These are phyloP conservation scores for Phoenix dactylifera DNA, from an alignment of 176 grass and related monocot genomes.

Conservation along the genomic window DNA sequence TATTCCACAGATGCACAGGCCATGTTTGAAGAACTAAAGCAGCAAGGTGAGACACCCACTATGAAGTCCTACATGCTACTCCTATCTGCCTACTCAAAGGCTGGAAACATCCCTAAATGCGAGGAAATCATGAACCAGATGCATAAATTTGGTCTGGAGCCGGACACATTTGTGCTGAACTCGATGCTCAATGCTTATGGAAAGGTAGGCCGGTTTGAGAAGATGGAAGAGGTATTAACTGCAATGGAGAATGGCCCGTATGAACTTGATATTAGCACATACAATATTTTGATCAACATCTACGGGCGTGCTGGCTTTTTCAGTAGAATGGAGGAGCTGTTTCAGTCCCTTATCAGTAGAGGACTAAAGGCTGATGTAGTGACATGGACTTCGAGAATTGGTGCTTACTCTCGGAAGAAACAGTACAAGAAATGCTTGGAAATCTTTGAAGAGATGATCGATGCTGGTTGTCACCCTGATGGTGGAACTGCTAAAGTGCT, in stretches of 20 bases:
- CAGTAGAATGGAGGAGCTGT: conserved; percentile 71
- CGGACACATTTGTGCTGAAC: conserved; percentile 74
- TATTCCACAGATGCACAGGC: conserved; percentile 51
- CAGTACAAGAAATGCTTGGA: conserved; percentile 57
- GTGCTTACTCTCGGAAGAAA: conserved; percentile 70
- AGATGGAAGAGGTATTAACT: conserved; percentile 73
- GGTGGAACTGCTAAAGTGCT: conserved; percentile 80
- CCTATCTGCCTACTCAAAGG: conserved; percentile 65
- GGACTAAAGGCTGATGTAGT: conserved; percentile 70
- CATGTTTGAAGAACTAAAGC: conserved; percentile 63
- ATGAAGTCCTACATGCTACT: conserved; percentile 98
- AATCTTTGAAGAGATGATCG: conserved; percentile 90
- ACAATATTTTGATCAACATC: conserved; percentile 75
- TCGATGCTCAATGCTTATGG: conserved; percentile 93
- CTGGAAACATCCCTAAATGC: conserved; percentile 59
- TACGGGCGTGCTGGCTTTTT: conserved; percentile 65
- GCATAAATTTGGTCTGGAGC: conserved; percentile 61
- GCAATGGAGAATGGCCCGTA: conserved; percentile 42
- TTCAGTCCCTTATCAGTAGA: conserved; percentile 19
- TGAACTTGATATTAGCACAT: conserved; percentile 44
- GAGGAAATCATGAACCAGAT: conserved; percentile 86
- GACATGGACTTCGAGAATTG: conserved; percentile 70
- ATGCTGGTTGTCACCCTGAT: conserved; percentile 80
- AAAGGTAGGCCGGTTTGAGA: conserved; percentile 46
- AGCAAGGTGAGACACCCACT: conserved; percentile 59